phyloP scores from a whole-genome alignment of 2,329 filamentous ascomycete genomes.

The Leptographium radiaticola region DNA sequence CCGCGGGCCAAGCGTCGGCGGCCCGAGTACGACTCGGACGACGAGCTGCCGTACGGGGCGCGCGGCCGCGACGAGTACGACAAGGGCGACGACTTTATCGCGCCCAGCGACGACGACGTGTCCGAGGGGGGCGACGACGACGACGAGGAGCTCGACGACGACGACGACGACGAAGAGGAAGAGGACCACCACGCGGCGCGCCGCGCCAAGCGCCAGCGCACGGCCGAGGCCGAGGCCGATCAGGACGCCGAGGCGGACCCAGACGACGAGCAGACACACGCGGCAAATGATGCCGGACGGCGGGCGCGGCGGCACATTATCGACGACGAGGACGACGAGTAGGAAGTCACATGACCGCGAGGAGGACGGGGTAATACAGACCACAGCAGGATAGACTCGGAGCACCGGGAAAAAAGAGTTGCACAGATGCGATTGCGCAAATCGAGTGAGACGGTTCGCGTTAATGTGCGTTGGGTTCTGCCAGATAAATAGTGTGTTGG shows the following conservation, averaged over 20 bases:
- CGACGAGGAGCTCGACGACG: conserved; percentile 45
- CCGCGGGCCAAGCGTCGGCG: conserved; percentile 39
- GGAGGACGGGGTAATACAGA: too few relatives aligned
- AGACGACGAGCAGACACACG: conserved; percentile 30
- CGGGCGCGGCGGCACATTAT: conserved; percentile 42
- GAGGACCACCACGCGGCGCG: conserved; percentile 17
- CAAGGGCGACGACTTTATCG: conserved; percentile 67
- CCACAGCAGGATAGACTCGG: too few relatives aligned
- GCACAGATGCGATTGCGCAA: not conserved
- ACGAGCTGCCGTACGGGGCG: conserved; percentile 50
- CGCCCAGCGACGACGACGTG: conserved; percentile 57
- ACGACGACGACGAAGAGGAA: conserved; percentile 43
- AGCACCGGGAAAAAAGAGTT: not conserved
- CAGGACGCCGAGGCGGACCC: conserved; percentile 34
- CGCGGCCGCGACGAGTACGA: conserved; percentile 64
- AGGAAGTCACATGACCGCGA: too few relatives aligned
- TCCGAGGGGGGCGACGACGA: conserved; percentile 45
- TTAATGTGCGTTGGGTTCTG: too few relatives aligned
- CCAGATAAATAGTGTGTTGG: too few relatives aligned
- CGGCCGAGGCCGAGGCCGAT: conserved; percentile 20
- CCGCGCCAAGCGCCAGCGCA: conserved; percentile 38
- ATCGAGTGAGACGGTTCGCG: too few relatives aligned
- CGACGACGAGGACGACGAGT: conserved; percentile 43
- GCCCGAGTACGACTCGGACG: conserved; percentile 64
- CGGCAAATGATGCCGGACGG: conserved; percentile 25